Percentiles rank a stretch among this genome's conserved stretches.
These are phyloP conservation scores for Fagopyrum esculentum DNA, from an alignment of 148 eudicot species.

Conservation along the genomic window DNA sequence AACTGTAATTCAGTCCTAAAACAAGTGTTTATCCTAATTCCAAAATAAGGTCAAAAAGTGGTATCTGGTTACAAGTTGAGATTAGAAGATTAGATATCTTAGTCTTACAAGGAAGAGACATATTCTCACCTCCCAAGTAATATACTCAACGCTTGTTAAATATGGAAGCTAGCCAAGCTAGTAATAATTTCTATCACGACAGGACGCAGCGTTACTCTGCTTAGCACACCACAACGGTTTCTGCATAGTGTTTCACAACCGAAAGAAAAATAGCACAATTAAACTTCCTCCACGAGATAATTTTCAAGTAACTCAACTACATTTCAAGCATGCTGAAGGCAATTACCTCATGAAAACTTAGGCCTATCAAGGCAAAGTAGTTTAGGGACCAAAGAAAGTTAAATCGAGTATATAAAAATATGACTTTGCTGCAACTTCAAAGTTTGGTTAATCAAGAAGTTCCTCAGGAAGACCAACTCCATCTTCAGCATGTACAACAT, in stretches of 20 bases:
- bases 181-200: slow-evolving; percentile 63
- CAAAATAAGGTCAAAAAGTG: not conserved
- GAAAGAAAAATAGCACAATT: slow-evolving; percentile 6
- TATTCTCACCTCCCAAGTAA: slow-evolving; percentile 58
- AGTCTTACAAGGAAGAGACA: slow-evolving; percentile 5
- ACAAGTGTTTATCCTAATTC: not conserved
- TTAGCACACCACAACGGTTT: slow-evolving; percentile 84
- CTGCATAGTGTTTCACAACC: slow-evolving; percentile 35
- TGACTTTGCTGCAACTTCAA: slow-evolving; percentile 57
- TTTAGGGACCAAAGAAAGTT: slow-evolving; percentile 74
- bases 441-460: slow-evolving; percentile 59
- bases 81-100: not conserved
- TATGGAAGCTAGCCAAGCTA: slow-evolving; percentile 83
- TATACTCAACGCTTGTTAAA: slow-evolving; percentile 53
- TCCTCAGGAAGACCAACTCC: slow-evolving; percentile 92
- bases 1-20: not conserved
- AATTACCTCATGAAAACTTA: slow-evolving; percentile 75
- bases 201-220: slow-evolving; percentile 27
- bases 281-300: slow-evolving; percentile 10
- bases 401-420: slow-evolving; percentile 63
- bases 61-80: not conserved
- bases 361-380: slow-evolving; percentile 60
- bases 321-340: not conserved
- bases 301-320: not conserved
- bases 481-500: slow-evolving; percentile 79